phyloP scores from a whole-genome alignment of 352 stramenopile species.

The Pythium graminicola region DNA sequence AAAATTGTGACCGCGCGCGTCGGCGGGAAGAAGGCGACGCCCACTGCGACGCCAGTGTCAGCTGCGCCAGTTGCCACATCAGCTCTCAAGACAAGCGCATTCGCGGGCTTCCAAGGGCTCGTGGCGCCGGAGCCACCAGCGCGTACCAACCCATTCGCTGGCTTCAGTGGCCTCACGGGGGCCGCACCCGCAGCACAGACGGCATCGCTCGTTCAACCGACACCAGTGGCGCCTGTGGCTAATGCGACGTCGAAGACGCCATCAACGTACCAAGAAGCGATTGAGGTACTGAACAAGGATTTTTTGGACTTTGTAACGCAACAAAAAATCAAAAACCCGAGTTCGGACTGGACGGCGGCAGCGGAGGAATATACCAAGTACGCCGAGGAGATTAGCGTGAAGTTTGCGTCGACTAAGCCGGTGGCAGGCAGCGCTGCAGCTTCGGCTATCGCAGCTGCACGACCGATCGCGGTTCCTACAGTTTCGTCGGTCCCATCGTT shows the following conservation, averaged over 20 bases:
- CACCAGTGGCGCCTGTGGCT: background rate
- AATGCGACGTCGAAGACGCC: constrained; percentile 4
- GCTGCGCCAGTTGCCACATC: constrained; percentile 14
- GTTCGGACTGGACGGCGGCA: constrained; percentile 52
- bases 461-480: constrained; percentile 17
- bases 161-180: constrained; percentile 24
- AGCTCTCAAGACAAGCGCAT: constrained; percentile 39
- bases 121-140: constrained; percentile 16
- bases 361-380: constrained; percentile 75
- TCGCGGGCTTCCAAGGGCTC: constrained; percentile 59
- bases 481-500: constrained; percentile 15
- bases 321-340: constrained; percentile 61
- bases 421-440: constrained; percentile 27
- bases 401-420: constrained; percentile 57
- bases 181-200: constrained; percentile 9
- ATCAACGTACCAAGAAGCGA: constrained; percentile 64
- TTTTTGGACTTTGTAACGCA: constrained; percentile 68
- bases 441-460: background rate
- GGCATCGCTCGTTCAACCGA: background rate
- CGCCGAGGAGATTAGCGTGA: constrained; percentile 46
- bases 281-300: constrained; percentile 74
- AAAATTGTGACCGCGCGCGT: constrained; percentile 72
- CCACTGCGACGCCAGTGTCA: constrained; percentile 1
- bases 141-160: constrained; percentile 25
- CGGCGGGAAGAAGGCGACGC: constrained; percentile 16